Evolutionary conservation across 495 filamentous ascomycete species (phyloP).

Genomic region (Podospora pseudoanserina): DNA sequence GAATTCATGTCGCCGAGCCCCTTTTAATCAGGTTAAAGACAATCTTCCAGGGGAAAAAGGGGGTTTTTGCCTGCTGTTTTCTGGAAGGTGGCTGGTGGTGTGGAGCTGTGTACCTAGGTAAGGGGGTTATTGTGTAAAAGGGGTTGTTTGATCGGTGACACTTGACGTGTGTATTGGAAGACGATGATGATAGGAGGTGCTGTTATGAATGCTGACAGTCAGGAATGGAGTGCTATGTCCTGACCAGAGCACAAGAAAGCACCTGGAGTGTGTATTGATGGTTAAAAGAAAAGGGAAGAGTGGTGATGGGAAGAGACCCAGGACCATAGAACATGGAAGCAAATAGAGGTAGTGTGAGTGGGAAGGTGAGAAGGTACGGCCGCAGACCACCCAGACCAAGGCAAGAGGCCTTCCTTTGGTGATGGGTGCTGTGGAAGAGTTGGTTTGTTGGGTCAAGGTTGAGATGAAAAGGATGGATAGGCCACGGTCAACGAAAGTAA

Average conservation of each 20-base stretch:
- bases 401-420: background rate
- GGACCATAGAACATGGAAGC: background rate
- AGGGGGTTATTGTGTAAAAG: background rate
- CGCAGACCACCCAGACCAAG: background rate
- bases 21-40: no score
- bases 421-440: background rate
- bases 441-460: background rate
- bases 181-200: background rate
- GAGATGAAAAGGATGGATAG: background rate
- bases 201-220: background rate
- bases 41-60: no score
- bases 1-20: background rate
- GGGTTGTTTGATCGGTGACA: background rate
- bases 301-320: background rate
- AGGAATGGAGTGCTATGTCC: background rate
- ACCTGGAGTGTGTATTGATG: background rate
- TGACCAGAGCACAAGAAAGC: background rate
- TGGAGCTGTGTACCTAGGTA: background rate
- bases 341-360: background rate
- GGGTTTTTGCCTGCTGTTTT: no score
- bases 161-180: background rate
- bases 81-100: no score
- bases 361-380: background rate
- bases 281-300: background rate
- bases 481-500: background rate